Conservation (phyloP, 1,139 yeast species). For the Yamadazyma diddensiae region DNA sequence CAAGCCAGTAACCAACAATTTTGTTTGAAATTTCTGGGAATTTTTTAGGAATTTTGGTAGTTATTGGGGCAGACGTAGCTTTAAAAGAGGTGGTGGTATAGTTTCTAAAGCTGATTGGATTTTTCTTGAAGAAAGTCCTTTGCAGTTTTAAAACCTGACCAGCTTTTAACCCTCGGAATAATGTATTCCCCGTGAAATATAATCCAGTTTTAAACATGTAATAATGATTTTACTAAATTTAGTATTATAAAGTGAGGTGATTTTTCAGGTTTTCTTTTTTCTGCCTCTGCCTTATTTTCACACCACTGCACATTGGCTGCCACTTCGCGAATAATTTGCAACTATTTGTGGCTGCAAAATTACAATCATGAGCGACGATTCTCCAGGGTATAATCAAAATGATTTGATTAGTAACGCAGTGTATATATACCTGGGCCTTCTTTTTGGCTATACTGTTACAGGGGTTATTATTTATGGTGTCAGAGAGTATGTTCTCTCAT, state of each 20-base stretch:
- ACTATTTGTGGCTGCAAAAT: conserved; percentile 8
- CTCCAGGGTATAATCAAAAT: no score
- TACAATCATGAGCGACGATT: no score
- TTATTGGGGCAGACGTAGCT: conserved; percentile 2
- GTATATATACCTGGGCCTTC: conserved; percentile 27
- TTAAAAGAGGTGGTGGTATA: conserved; percentile 11
- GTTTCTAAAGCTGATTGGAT: no score
- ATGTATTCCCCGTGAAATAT: conserved; percentile 14
- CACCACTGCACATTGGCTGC: no score
- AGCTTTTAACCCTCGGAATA: conserved; percentile 12
- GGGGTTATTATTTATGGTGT: conserved; percentile 24
- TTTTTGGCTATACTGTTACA: conserved; percentile 19
- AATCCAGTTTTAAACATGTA: conserved; percentile 12
- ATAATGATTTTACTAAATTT: background rate
- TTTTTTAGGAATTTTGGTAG: conserved; percentile 5
- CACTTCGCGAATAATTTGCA: conserved; percentile 1
- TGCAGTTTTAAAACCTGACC: conserved; percentile 9
- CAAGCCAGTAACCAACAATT: conserved; percentile 80
- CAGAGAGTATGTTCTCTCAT: conserved; percentile 25
- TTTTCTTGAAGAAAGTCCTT: conserved; percentile 10
- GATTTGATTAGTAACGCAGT: conserved; percentile 27
- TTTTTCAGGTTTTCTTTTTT: conserved; percentile 2
- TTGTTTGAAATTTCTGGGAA: conserved; percentile 35
- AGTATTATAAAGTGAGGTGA: conserved; percentile 2
- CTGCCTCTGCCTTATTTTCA: no score